phyloP scores from a whole-genome alignment of 2,329 filamentous ascomycete species.

The Monosporascus sp. region DNA sequence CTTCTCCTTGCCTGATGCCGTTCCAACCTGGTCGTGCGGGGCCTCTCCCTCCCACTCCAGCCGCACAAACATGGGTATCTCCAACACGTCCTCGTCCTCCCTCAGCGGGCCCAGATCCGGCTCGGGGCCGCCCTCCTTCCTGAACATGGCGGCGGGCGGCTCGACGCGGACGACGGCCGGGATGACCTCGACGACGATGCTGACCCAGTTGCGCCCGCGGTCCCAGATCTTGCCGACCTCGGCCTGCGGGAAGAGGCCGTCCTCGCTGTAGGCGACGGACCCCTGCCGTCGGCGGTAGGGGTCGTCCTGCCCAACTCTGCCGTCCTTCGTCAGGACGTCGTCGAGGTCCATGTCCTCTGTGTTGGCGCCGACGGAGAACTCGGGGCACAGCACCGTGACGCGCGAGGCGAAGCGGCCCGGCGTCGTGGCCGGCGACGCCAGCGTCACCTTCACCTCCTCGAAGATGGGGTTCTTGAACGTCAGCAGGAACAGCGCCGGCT shows the following conservation, averaged over 20 bases:
- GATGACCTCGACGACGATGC: slow-evolving; percentile 85
- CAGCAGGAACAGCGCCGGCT: slow-evolving; percentile 71
- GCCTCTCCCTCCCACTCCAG: slow-evolving; percentile 80
- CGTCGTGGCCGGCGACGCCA: slow-evolving; percentile 77
- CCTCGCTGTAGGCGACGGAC: slow-evolving; percentile 28
- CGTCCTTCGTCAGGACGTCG: slow-evolving; percentile 67
- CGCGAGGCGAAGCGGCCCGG: slow-evolving; percentile 71
- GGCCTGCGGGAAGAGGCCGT: slow-evolving; percentile 47
- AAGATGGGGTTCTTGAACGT: slow-evolving; percentile 94
- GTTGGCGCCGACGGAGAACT: slow-evolving; percentile 91
- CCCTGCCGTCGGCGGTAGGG: slow-evolving; percentile 26
- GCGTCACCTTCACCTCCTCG: slow-evolving; percentile 78
- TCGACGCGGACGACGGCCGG: slow-evolving; percentile 50
- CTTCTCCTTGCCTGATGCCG: slow-evolving; percentile 46
- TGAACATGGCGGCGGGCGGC: slow-evolving; percentile 21
- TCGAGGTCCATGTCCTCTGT: slow-evolving; percentile 82
- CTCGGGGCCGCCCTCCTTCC: slow-evolving; percentile 28
- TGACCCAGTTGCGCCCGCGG: slow-evolving; percentile 88
- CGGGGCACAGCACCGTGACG: slow-evolving; percentile 88
- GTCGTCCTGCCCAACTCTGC: slow-evolving; percentile 6
- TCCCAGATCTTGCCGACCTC: slow-evolving; percentile 98
- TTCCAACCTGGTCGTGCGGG: slow-evolving; percentile 57
- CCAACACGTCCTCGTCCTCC: slow-evolving; percentile 62
- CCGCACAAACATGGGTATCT: slow-evolving; percentile 91
- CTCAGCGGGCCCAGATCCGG: slow-evolving; percentile 43